Base-by-base conservation (phyloP, 2,329 filamentous ascomycete species). In the Diplodia sapinea region DNA sequence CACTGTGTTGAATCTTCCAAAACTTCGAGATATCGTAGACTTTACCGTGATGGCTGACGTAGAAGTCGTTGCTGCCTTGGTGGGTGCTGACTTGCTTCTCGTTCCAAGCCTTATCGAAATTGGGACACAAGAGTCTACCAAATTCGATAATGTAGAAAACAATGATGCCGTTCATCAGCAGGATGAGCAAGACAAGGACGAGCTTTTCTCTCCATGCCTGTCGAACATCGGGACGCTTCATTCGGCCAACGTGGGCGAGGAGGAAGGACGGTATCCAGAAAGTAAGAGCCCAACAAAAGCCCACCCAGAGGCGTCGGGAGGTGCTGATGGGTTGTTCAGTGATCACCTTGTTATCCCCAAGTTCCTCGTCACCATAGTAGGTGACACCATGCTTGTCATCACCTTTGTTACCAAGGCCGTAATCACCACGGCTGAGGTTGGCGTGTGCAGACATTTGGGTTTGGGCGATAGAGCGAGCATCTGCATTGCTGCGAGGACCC, bases 191-290 rank as follows among this genome's bases (percentile, higher is more conserved):
- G 56, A 94, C 88, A 12, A 99, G 83, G 0, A 95, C 90, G 12
- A 99, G 63, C 80, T 99, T 99, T 76, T 99, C 95, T 79, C 95
- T 88, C 95, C 95, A 99, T 0, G 95, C 95, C 88, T 97, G 91
- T 31, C 95, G 91, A 9, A 99, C 93, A 80, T 99, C 95, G 1
- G 94, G 95, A 66, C 95, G 89, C 81, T 96, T 96, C 95, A 99
- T 99, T 26, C 94, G 91, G 38, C 95, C 95, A 68, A 98, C 75
- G 69, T 85, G 90, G n/a, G 87, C 86, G 17, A 99, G 87, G 2
- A 91, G 71, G 57, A 92, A 91, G 0, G 94, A 98, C 0, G 95
- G 95, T 71, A 97, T 95, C 91, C 92, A 98, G 77, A 93, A 98
- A 0, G 95, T 99, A 59, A 96, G 72, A 0, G 87, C 86, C 93